These are phyloP conservation scores for Ustilago hordei DNA, from an alignment of 1,284 basidiomycete genomes.

Conservation along the genomic window DNA sequence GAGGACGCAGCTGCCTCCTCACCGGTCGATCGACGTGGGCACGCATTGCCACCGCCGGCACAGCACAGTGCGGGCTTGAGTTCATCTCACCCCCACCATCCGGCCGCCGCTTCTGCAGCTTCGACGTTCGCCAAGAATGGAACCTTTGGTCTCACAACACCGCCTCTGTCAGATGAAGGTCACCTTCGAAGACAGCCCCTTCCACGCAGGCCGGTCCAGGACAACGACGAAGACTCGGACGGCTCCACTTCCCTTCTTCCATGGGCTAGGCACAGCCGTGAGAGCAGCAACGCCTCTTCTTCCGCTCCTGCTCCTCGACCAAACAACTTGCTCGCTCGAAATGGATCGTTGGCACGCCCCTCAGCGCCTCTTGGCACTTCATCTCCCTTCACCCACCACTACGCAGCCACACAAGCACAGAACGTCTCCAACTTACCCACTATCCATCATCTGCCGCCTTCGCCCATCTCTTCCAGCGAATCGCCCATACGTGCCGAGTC, in stretches of 20 bases:
- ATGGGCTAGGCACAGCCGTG: slow-evolving; percentile 55
- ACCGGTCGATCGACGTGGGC: slow-evolving; percentile 22
- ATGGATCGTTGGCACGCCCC: slow-evolving; percentile 28
- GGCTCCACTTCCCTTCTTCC: slow-evolving; percentile 61
- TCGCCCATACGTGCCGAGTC: slow-evolving; percentile 40
- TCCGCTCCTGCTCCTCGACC: slow-evolving; percentile 16
- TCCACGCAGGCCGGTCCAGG: slow-evolving; percentile 13
- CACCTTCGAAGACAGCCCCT: slow-evolving; percentile 46
- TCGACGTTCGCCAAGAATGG: slow-evolving; percentile 22
- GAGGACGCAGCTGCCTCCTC: slow-evolving; percentile 32
- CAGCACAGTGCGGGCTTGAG: slow-evolving; percentile 2
- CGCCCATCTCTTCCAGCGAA: slow-evolving; percentile 60
- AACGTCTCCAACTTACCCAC: slow-evolving; percentile 20
- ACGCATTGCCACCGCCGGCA: slow-evolving; percentile 19
- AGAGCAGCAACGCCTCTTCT: slow-evolving; percentile 32
- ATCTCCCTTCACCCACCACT: slow-evolving; percentile 33
- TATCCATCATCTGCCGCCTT: slow-evolving; percentile 55
- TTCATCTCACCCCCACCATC: slow-evolving; percentile 23
- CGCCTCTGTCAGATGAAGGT: slow-evolving; percentile 62
- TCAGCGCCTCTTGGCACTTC: slow-evolving; percentile 30
- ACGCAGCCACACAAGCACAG: slow-evolving; percentile 11
- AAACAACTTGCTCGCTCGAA: slow-evolving; percentile 12
- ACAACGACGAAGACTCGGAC: slow-evolving; percentile 59
- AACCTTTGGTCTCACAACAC: slow-evolving; percentile 55
- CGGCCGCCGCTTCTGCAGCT: slow-evolving; percentile 12